These are phyloP conservation scores for Talaromyces islandicus DNA, from an alignment of 2,329 filamentous ascomycete species.

Conservation along the genomic window DNA sequence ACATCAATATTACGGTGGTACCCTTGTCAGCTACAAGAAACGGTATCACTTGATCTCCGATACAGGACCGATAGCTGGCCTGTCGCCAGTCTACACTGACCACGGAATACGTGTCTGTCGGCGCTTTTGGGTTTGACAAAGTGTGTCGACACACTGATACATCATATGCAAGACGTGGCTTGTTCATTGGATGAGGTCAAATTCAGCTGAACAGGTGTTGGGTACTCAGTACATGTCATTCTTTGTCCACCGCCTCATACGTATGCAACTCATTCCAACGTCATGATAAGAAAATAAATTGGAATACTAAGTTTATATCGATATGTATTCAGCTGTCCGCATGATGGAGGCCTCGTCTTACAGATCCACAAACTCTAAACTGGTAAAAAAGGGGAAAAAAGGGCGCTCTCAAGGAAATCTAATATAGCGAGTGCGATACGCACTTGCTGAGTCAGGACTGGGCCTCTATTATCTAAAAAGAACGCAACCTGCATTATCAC, in stretches of 20 bases:
- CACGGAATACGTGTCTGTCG: not conserved
- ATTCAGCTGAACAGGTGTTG: not conserved
- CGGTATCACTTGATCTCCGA: not conserved
- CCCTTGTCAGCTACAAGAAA: not conserved
- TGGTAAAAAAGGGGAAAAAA: not conserved
- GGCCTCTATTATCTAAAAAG: not conserved
- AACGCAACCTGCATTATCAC: slow-evolving; percentile 1
- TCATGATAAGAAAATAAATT: not conserved
- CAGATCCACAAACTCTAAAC: not conserved
- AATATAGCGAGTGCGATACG: not conserved
- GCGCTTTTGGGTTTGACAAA: not conserved
- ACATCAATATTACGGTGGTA: not conserved
- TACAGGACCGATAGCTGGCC: not conserved
- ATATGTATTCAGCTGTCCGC: not conserved
- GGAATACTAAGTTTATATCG: not conserved
- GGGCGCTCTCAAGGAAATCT: not conserved
- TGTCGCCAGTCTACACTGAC: not conserved
- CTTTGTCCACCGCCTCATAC: not conserved
- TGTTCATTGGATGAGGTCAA: too few relatives aligned
- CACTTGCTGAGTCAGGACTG: not conserved
- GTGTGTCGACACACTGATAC: not conserved
- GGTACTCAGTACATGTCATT: not conserved
- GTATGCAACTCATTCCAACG: not conserved
- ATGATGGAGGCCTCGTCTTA: not conserved
- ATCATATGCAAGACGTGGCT: not conserved